These are phyloP conservation scores for Talaromyces ruber DNA, from an alignment of 495 filamentous ascomycete species.

Conservation along the genomic window DNA sequence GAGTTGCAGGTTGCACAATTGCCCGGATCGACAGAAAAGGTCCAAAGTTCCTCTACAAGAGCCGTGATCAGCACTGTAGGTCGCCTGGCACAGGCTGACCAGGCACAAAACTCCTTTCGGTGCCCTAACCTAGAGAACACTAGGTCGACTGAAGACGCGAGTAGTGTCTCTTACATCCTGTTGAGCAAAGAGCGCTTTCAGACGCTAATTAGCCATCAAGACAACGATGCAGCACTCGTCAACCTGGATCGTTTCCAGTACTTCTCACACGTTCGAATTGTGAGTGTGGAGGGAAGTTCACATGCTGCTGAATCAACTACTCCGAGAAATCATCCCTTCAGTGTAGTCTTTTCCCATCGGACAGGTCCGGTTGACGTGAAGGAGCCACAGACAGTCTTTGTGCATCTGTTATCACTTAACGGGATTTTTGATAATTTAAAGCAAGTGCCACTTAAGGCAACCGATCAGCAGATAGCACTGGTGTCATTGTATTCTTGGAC, in stretches of 20 bases:
- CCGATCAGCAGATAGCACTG: conserved; percentile 19
- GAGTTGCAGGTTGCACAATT: background rate
- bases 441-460: background rate
- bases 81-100: background rate
- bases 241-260: conserved; percentile 15
- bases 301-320: conserved; percentile 12
- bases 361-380: conserved; percentile 17
- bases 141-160: background rate
- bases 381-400: conserved; percentile 10
- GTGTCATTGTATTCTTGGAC: conserved; percentile 35
- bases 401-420: conserved; percentile 34
- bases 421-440: conserved; percentile 11
- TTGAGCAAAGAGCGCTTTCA: background rate
- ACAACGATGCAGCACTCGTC: too few relatives aligned
- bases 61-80: background rate
- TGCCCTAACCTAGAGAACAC: background rate
- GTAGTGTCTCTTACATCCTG: background rate
- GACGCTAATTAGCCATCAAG: background rate
- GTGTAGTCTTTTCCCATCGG: conserved; percentile 25
- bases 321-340: conserved; percentile 15
- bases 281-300: conserved; percentile 29
- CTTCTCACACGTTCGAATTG: conserved; percentile 34
- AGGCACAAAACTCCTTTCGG: background rate
- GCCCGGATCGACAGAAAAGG: background rate
- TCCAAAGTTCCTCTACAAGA: background rate